Conservation (phyloP, 2,329 filamentous ascomycete species). For the Penicillium sp. region DNA sequence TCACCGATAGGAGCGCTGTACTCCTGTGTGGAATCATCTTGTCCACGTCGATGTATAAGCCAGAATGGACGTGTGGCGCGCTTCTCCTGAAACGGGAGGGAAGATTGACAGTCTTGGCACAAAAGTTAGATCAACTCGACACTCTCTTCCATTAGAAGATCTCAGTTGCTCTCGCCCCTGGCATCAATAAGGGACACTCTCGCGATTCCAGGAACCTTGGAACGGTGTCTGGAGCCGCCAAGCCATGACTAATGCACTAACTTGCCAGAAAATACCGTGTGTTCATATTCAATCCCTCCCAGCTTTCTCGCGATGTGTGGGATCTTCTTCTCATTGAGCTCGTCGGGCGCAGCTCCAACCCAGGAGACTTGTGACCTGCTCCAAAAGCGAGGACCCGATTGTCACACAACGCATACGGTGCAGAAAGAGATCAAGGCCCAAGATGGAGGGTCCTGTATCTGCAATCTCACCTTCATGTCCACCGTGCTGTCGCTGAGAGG, state of each 20-base stretch:
- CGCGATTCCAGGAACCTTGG: background rate
- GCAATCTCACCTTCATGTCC: conserved; percentile 68
- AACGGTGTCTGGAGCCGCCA: background rate
- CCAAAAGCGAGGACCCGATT: conserved; percentile 48
- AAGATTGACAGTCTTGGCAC: conserved; percentile 14
- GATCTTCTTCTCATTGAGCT: conserved; percentile 55
- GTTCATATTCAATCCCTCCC: background rate
- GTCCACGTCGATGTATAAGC: conserved; percentile 3
- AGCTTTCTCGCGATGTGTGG: conserved; percentile 46
- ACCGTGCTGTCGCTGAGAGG: conserved; percentile 92
- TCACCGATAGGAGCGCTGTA: conserved; percentile 44
- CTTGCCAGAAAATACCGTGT: background rate
- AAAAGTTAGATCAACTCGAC: background rate
- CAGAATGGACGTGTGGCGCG: background rate
- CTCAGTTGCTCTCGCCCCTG: background rate
- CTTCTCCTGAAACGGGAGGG: conserved; percentile 16
- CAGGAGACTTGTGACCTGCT: conserved; percentile 38
- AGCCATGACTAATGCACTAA: background rate
- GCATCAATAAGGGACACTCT: background rate
- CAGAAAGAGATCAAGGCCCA: conserved; percentile 22
- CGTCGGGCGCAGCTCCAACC: conserved; percentile 31
- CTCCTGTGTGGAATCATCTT: conserved; percentile 46
- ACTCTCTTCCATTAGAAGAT: background rate
- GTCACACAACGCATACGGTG: conserved; percentile 36
- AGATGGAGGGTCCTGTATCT: conserved; percentile 24